These are phyloP conservation scores for Nemania sp. DNA, from an alignment of 2,329 filamentous ascomycete species.

Conservation along the genomic window DNA sequence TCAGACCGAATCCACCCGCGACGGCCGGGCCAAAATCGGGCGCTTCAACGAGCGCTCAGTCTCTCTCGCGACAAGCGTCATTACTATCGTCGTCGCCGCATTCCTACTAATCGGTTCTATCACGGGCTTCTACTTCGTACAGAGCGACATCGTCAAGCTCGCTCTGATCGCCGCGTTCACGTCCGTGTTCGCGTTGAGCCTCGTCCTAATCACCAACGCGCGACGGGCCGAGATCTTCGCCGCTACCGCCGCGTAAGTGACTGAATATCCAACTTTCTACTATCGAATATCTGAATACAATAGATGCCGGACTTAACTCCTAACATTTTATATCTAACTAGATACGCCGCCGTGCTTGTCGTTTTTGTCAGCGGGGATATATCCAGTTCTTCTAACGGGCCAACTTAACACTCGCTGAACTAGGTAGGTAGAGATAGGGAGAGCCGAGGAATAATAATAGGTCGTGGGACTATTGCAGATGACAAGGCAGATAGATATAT, in stretches of 20 bases:
- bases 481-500: too few relatives aligned
- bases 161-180: conserved; percentile 36
- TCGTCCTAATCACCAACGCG: conserved; percentile 39
- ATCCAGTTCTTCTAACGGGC: conserved; percentile 9
- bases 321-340: neutral
- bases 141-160: conserved; percentile 45
- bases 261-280: too few relatives aligned
- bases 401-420: neutral
- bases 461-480: too few relatives aligned
- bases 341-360: conserved; percentile 28
- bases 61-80: conserved; percentile 1
- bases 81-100: conserved; percentile 20
- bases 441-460: neutral
- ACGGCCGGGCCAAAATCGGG: conserved; percentile 15
- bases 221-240: conserved; percentile 38
- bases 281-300: neutral
- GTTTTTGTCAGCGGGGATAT: conserved; percentile 26
- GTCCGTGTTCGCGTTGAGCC: conserved; percentile 35
- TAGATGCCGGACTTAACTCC: neutral
- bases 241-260: conserved; percentile 42
- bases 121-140: conserved; percentile 15
- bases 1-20: conserved; percentile 7
- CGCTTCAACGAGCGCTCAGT: conserved; percentile 28
- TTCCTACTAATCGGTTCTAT: conserved; percentile 29
- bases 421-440: neutral